phyloP scores from a whole-genome alignment of 331 rosid species.

The Arachis monticola region DNA sequence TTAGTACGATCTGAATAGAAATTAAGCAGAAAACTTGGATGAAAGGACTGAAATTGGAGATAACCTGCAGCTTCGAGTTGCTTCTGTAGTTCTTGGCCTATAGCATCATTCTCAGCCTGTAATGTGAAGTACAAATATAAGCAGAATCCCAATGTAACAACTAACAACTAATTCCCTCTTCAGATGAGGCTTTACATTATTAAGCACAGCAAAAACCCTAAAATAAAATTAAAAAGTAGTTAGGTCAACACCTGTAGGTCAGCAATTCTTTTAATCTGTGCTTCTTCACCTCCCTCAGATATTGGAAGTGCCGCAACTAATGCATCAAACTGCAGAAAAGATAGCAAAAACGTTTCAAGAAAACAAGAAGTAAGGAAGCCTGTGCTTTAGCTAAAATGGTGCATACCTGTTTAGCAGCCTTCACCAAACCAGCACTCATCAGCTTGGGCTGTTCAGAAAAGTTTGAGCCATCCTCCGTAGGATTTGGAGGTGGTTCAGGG shows the following conservation, averaged over 20 bases:
- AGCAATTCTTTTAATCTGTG: slow-evolving; percentile 72
- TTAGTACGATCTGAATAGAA: slow-evolving; percentile 10
- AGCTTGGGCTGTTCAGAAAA: slow-evolving; percentile 78
- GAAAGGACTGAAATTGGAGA: slow-evolving; percentile 18
- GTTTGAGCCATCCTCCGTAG: slow-evolving; percentile 61
- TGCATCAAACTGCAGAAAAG: slow-evolving; percentile 71
- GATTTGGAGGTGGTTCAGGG: slow-evolving; percentile 77
- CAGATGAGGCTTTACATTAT: background rate
- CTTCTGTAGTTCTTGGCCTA: slow-evolving; percentile 89
- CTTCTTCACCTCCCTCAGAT: slow-evolving; percentile 82
- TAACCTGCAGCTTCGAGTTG: slow-evolving; percentile 97
- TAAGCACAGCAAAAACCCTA: background rate
- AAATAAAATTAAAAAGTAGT: background rate
- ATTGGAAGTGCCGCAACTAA: slow-evolving; percentile 81
- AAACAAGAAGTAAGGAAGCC: slow-evolving; percentile 12
- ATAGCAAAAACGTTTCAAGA: slow-evolving; percentile 24
- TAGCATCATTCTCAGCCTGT: slow-evolving; percentile 83
- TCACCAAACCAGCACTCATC: slow-evolving; percentile 73
- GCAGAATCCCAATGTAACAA: background rate
- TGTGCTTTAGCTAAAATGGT: background rate
- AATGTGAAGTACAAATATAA: slow-evolving; percentile 8
- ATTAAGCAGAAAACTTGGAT: slow-evolving; percentile 6
- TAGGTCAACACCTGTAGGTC: slow-evolving; percentile 69
- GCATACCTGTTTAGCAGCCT: slow-evolving; percentile 87
- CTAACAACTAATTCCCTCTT: background rate